A percentile compares a stretch with the other conserved stretches of the same genome.
Conservation (phyloP, 257 asterid genomes). For the Capsicum pubescens region DNA sequence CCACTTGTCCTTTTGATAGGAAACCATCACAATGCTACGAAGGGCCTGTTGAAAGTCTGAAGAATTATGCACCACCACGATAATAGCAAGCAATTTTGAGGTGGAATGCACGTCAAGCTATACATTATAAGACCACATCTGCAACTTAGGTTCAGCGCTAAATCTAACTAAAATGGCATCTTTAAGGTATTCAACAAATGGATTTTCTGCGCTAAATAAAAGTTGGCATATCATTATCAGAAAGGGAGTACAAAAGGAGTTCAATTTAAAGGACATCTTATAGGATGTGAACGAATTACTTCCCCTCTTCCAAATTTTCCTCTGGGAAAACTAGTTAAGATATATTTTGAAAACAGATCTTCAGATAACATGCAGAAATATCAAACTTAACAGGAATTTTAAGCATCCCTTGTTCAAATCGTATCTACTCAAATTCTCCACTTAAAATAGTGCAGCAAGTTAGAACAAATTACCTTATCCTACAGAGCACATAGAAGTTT, state of each 20-base stretch:
- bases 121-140: background rate
- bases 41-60: too few relatives aligned
- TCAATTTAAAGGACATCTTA: background rate
- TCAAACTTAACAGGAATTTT: slow-evolving; percentile 13
- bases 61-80: background rate
- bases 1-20: too few relatives aligned
- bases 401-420: background rate
- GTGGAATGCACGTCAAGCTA: background rate
- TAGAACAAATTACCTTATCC: slow-evolving; percentile 24
- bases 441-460: background rate
- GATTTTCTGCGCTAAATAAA: background rate
- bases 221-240: background rate
- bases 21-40: too few relatives aligned
- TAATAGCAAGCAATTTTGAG: background rate
- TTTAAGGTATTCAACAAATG: background rate
- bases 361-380: background rate
- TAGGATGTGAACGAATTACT: background rate
- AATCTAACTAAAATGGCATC: slow-evolving; percentile 12
- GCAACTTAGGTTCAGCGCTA: background rate
- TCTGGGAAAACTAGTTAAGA: background rate
- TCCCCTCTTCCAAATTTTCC: background rate
- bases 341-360: background rate
- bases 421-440: background rate
- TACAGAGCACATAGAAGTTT: background rate
- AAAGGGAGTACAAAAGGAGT: background rate